Base-by-base conservation (phyloP, 1,139 yeast species). In the Yamadazyma siamensis region DNA sequence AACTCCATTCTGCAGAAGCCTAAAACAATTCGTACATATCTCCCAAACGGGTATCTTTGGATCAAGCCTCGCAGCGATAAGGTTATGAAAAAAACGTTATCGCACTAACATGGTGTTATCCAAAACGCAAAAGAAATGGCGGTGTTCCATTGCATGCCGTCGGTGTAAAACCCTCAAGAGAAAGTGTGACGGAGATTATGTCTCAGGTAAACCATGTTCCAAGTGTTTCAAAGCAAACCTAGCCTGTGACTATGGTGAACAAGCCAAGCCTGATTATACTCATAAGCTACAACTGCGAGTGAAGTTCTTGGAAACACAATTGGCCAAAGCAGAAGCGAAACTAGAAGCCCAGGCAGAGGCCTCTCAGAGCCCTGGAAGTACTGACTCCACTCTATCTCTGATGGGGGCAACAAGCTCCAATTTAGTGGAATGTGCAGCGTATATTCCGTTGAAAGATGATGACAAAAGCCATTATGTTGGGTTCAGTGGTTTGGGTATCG, bases 361-460 rank as follows among this genome's bases (percentile, higher is more conserved):
- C 15, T 12, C 8, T 14, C 9, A 14, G 16, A 27, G 16, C 7
- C 11, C 15, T 21, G n/a, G n/a, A n/a, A n/a, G n/a, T n/a, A n/a
- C n/a, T 6, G n/a, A 6, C 5, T 13, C 21, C 10, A 10, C 13
- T 3, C 25, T 8, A 3, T 20, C 28, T 9, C 15, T 15, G 16
- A n/a, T 13, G 6, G 13, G 13, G 12, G 25, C 20, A 13, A 10
- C 18, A 19, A n/a, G n/a, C n/a, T 8, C 13, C 11, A 13, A 5
- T 9, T 13, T 36, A n/a, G 21, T 36, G 1, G 36, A 38, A 16
- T 36, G 32, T 24, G 38, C 41, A 8, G 41, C 41, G 4, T 34
- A 23, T 6, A 30, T 38, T n/a, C 41, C 41, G 3, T 28, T 38
- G 24, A 36, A 31, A 11, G 32, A 33, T 26, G 41, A 38, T 23